phyloP scores from a whole-genome alignment of 805 yeast genomes.

The Suhomyces kilbournensis region DNA sequence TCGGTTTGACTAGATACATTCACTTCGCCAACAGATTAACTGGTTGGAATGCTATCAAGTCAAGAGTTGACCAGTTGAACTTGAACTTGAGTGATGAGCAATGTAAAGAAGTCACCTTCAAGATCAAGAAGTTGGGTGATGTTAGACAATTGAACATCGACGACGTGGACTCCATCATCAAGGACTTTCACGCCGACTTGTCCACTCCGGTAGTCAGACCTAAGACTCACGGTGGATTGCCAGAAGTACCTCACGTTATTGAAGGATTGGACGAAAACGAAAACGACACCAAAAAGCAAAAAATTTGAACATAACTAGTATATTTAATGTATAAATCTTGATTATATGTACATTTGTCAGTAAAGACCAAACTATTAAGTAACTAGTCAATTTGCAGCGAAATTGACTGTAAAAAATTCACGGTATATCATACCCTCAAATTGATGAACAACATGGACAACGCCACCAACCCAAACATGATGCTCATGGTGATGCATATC shows the following conservation, averaged over 20 bases:
- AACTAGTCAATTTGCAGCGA: not conserved
- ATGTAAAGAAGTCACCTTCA: conserved; percentile 52
- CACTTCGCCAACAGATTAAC: conserved; percentile 61
- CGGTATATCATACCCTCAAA: not conserved
- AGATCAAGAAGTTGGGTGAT: conserved; percentile 57
- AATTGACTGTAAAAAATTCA: not conserved
- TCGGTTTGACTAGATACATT: conserved; percentile 59
- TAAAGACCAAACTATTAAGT: not conserved
- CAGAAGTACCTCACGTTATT: conserved; percentile 9
- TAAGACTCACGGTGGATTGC: conserved; percentile 2
- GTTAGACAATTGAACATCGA: conserved; percentile 58
- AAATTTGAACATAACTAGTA: not conserved
- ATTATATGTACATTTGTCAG: not conserved
- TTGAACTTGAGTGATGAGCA: conserved; percentile 55
- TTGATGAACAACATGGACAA: conserved; percentile 11
- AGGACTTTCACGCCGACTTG: conserved; percentile 49
- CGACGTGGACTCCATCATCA: conserved; percentile 59
- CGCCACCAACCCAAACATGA: conserved; percentile 16
- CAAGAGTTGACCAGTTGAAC: conserved; percentile 59
- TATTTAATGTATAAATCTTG: not conserved
- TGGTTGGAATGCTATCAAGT: conserved; percentile 63
- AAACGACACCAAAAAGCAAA: conserved; percentile 3
- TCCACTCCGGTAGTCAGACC: conserved; percentile 30
- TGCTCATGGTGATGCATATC: conserved; percentile 18
- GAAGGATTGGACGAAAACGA: conserved; percentile 10